Evolutionary conservation across 2,329 filamentous ascomycete species (phyloP).

Genomic region (Orbilia brochopaga): DNA sequence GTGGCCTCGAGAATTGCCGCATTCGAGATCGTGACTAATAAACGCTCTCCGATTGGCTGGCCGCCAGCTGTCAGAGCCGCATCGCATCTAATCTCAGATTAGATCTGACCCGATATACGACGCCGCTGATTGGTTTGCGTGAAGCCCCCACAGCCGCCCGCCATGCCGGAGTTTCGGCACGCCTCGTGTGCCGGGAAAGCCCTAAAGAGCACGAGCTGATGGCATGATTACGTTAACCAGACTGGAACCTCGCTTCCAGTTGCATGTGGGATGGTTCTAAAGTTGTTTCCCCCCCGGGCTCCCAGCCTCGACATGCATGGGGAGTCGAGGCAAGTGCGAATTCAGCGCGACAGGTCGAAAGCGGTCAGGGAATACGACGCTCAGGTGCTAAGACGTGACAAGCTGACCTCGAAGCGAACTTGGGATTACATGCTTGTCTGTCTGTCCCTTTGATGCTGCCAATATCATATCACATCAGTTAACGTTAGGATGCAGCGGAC

Average conservation of each 20-base stretch:
- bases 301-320: not conserved
- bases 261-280: no score
- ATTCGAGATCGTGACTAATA: conserved; percentile 30
- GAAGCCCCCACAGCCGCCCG: conserved; percentile 6
- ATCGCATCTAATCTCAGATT: conserved; percentile 44
- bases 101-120: conserved; percentile 16
- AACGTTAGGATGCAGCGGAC: no score
- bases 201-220: no score
- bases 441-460: no score
- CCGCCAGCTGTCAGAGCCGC: not conserved
- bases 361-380: not conserved
- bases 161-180: conserved; percentile 45
- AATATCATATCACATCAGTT: no score
- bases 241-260: conserved; percentile 3
- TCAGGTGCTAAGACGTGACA: not conserved
- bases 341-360: not conserved
- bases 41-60: conserved; percentile 12
- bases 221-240: conserved; percentile 36
- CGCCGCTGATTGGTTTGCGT: conserved; percentile 30
- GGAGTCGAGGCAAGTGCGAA: not conserved
- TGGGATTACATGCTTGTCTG: no score
- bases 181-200: no score
- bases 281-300: no score
- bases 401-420: no score
- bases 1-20: conserved; percentile 15